A percentile compares a stretch with the other conserved stretches of the same genome.
Conservation (phyloP, 306 rosid species). For the Trifolium fragiferum region DNA sequence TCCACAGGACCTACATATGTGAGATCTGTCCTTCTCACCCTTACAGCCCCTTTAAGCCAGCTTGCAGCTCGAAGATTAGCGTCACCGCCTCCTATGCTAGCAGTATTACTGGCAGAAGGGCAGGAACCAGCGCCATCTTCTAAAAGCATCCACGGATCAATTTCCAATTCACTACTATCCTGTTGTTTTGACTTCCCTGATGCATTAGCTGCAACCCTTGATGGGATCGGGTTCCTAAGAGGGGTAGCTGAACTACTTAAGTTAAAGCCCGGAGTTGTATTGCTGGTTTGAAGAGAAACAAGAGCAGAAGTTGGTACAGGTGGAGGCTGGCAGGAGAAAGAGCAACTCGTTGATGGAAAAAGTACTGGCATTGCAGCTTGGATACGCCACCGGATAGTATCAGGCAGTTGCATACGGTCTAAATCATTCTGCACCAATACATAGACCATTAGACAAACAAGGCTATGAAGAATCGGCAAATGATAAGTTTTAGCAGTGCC, state of each 20-base stretch:
- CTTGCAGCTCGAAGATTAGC: constrained; percentile 79
- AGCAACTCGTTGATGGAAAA: constrained; percentile 58
- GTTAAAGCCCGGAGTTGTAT: constrained; percentile 50
- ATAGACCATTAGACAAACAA: constrained; percentile 28
- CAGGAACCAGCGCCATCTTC: constrained; percentile 92
- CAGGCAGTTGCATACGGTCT: constrained; percentile 85
- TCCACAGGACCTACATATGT: neutral
- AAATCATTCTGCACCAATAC: constrained; percentile 70
- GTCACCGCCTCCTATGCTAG: constrained; percentile 64
- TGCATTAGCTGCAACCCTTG: constrained; percentile 51
- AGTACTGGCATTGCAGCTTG: constrained; percentile 90
- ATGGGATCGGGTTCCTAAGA: constrained; percentile 52
- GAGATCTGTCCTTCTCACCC: neutral
- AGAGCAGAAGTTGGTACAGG: constrained; percentile 60
- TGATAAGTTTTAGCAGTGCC: neutral
- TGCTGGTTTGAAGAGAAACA: constrained; percentile 51
- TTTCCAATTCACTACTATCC: constrained; percentile 44
- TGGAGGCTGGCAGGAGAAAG: constrained; percentile 57
- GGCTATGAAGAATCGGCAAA: neutral
- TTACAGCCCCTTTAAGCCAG: constrained; percentile 82
- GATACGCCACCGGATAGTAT: constrained; percentile 76
- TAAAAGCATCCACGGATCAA: constrained; percentile 88
- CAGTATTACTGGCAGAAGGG: constrained; percentile 61
- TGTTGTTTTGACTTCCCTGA: constrained; percentile 58
- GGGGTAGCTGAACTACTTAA: constrained; percentile 50